Conservation (phyloP, 148 eudicot species). For the Heliosperma pusillum region DNA sequence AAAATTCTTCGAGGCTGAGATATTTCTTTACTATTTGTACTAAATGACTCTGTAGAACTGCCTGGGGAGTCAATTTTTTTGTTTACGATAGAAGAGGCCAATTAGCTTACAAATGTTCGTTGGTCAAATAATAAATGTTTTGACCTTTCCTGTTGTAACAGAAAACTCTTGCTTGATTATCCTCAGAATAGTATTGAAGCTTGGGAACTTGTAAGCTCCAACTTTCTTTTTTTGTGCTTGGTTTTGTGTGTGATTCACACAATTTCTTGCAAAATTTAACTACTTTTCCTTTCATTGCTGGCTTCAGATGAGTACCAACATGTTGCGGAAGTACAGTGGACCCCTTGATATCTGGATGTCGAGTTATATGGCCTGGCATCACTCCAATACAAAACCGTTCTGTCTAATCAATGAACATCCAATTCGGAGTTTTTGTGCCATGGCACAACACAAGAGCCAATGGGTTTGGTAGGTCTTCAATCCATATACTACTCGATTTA, state of each 20-base stretch:
- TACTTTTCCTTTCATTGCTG: background rate
- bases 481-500: background rate
- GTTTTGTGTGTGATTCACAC: background rate
- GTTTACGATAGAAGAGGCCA: too few species aligned
- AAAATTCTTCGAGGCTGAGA: background rate
- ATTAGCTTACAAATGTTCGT: too few species aligned
- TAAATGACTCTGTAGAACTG: background rate
- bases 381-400: constrained; percentile 21
- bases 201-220: constrained; percentile 77
- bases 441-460: constrained; percentile 92
- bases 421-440: constrained; percentile 57
- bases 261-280: background rate
- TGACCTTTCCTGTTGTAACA: constrained; percentile 30
- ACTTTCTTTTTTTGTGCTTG: background rate
- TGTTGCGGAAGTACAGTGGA: constrained; percentile 83
- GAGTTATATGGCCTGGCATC: constrained; percentile 30
- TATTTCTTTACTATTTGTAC: background rate
- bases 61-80: too few species aligned
- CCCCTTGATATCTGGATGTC: constrained; percentile 88
- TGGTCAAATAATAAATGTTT: too few species aligned
- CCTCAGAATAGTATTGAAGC: constrained; percentile 52
- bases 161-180: constrained; percentile 47
- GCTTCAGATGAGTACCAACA: constrained; percentile 67
- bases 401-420: constrained; percentile 69
- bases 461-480: constrained; percentile 79